phyloP scores from a whole-genome alignment of 2,329 filamentous ascomycete species.

The Ascochyta viciae-villosae region DNA sequence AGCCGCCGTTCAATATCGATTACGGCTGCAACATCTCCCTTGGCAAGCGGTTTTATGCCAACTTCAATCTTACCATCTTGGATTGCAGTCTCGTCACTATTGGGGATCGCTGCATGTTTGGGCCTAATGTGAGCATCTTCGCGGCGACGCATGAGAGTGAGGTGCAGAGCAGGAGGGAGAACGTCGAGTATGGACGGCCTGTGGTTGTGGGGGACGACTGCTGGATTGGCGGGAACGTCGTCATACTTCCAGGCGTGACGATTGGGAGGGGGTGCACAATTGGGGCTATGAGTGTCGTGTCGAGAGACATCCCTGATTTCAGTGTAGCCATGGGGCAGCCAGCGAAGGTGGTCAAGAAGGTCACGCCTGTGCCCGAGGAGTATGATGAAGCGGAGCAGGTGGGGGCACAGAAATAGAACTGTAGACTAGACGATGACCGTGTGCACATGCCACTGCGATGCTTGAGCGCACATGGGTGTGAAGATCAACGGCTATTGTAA shows the following conservation, averaged over 20 bases:
- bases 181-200: constrained; percentile 58
- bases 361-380: constrained; percentile 23
- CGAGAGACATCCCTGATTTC: constrained; percentile 72
- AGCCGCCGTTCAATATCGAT: constrained; percentile 68
- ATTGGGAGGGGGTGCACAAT: constrained; percentile 77
- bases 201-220: constrained; percentile 56
- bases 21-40: constrained; percentile 71
- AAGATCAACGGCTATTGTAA: background rate
- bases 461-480: background rate
- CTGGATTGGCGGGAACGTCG: constrained; percentile 58
- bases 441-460: background rate
- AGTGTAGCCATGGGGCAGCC: constrained; percentile 71
- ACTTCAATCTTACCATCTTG: constrained; percentile 63
- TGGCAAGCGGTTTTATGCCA: constrained; percentile 69
- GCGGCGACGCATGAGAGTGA: constrained; percentile 61
- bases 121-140: constrained; percentile 61
- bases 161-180: constrained; percentile 55
- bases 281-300: constrained; percentile 84
- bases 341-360: constrained; percentile 61
- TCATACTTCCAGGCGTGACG: constrained; percentile 76
- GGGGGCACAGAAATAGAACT: background rate
- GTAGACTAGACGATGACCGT: background rate
- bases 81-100: constrained; percentile 62
- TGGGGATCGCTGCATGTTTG: constrained; percentile 60
- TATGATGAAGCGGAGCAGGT: constrained; percentile 1